Base-by-base conservation (phyloP, 2,329 filamentous ascomycete genomes). In the Rachicladosporium sp. region DNA sequence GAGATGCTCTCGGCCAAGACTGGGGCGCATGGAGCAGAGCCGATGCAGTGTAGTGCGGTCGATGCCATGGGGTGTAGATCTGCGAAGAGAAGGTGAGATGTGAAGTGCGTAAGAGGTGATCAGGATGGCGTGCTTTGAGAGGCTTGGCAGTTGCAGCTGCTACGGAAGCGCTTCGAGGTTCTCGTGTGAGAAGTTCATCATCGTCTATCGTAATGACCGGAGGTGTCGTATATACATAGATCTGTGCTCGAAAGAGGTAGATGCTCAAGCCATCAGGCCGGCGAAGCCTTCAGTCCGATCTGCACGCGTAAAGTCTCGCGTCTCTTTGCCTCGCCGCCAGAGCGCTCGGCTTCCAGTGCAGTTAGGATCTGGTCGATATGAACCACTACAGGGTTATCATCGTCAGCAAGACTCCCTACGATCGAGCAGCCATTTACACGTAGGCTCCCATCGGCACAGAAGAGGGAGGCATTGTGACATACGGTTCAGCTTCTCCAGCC, bases 221-320 rank as follows among this genome's bases (percentile, higher is more conserved):
- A 27, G 4, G 4, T 27, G 23, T 27, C 7, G 23, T 27, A 27
- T 27, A 27, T 8, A 7, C 23, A 27, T 27, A 27, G 23, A 27
- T 27, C 7, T 6, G 23, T 27, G 6, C 4, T 7, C 4, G 23
- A 6, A 7, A 4, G 23, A 27, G 23, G 4, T 27, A 32, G 13
- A 2, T 15, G 31, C 12, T 21, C 10, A 15, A 21, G 10, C 9
- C 11, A 23, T 48, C 38, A 59, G n/a, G 51, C 52, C 29, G 56
- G 54, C 33, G 50, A 55, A 5, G 56, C 43, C 38, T 51, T 54
- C 40, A 58, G 32, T 5, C 55, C 55, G 39, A 58, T 48, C 38
- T 58, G 54, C 37, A 55, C 12, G 21, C 56, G 47, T 38, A 58
- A 33, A 36, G 46, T 47, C 41, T 57, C 53, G 7, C 50, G 42